Evolutionary conservation across 108 stramenopile genomes (phyloP), one percentile per base, ranked within the genome.

Genomic region (Parietichytrium sp.): DNA sequence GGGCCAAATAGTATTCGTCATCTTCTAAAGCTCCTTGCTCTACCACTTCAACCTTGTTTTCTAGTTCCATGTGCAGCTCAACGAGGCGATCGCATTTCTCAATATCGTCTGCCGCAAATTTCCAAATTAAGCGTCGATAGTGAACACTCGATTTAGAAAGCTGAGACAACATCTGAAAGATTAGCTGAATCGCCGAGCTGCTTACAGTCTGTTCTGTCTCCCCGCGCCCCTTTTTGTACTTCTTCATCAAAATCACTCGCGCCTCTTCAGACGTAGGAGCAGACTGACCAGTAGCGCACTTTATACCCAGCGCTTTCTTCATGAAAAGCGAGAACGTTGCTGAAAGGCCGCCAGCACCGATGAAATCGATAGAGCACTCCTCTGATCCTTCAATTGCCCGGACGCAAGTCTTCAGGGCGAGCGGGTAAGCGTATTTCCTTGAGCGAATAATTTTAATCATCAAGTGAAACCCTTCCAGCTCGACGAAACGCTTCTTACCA

Each of bases 241-340:
- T 53, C 29, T 53, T 12, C 52, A 20, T 38, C 0, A 33, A 25
- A 33, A 10, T 10, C 6, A n/a, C 38, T 7, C n/a, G n/a, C n/a
- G n/a, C n/a, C n/a, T n/a, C n/a, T n/a, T n/a, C n/a, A n/a, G n/a
- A n/a, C n/a, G n/a, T n/a, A n/a, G n/a, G n/a, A n/a, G n/a, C n/a
- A n/a, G n/a, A n/a, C n/a, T n/a, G n/a, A n/a, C n/a, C n/a, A n/a
- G n/a, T 72, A 7, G 15, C 25, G 6, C 10, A 45, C 20, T 72
- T 72, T n/a, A 72, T 72, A 42, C 61, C 61, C 13, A 72, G 10
- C 15, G 38, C 20, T 0, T 42, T 33, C 20, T 42, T 42, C 61
- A 72, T 72, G 25, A 72, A 72, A 6, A 72, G 61, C 10, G 61
- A 42, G 45, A 72, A 72, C 10, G 45, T 23, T n/a, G 61, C n/a